phyloP scores from a whole-genome alignment of 2,329 filamentous ascomycete species.

The Penicillium sp. region DNA sequence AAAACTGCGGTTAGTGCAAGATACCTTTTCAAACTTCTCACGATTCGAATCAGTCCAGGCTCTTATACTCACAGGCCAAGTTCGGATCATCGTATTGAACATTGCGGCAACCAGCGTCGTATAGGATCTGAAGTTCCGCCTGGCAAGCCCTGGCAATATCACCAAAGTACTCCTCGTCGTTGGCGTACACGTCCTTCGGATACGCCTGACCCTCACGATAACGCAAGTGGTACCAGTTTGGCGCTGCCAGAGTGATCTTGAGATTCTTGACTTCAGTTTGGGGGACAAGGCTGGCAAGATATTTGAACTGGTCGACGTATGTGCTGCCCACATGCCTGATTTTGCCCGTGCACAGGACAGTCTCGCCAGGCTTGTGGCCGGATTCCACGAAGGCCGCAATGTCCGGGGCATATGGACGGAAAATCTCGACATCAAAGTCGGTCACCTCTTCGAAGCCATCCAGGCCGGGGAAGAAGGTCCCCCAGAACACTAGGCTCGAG shows the following conservation, averaged over 20 bases:
- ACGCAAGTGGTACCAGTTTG: conserved; percentile 64
- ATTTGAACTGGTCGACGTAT: conserved; percentile 54
- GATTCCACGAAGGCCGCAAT: conserved; percentile 57
- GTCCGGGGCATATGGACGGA: conserved; percentile 55
- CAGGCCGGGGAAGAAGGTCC: conserved; percentile 50
- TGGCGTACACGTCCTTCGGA: conserved; percentile 51
- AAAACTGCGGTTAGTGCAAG: not conserved
- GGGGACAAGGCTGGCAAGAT: conserved; percentile 54
- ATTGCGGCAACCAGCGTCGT: conserved; percentile 58
- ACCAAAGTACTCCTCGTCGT: conserved; percentile 57
- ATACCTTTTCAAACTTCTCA: too few relatives aligned
- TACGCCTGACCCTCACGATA: conserved; percentile 53
- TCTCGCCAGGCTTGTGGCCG: conserved; percentile 51
- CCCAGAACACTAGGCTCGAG: conserved; percentile 47
- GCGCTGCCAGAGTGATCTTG: conserved; percentile 63
- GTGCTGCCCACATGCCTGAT: conserved; percentile 53
- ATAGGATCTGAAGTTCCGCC: conserved; percentile 55
- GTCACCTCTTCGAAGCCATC: conserved; percentile 51
- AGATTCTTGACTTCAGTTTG: conserved; percentile 58
- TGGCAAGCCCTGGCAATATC: conserved; percentile 62
- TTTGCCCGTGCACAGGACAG: conserved; percentile 53
- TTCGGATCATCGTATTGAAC: conserved; percentile 65
- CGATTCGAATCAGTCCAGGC: too few relatives aligned
- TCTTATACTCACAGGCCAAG: conserved; percentile 50
- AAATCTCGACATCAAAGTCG: conserved; percentile 46